Conservation (phyloP, 2,329 filamentous ascomycete genomes). For the Myriosclerotinia curreyana region DNA sequence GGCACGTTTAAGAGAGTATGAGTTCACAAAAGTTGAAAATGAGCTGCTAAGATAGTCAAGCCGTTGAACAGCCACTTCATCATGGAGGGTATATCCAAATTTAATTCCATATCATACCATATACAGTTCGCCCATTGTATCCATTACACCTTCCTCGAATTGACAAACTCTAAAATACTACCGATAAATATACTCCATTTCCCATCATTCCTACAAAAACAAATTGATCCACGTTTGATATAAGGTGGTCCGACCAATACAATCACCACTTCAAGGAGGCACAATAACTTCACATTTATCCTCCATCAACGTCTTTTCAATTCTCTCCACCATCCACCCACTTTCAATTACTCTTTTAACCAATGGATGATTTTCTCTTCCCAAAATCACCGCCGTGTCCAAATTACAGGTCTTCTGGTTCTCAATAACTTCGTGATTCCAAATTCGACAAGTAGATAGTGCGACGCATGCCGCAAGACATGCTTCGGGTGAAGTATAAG, state of each 20-base stretch:
- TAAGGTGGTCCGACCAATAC: no score
- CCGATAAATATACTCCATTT: no score
- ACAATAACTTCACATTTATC: slow-evolving; percentile 7
- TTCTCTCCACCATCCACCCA: slow-evolving; percentile 20
- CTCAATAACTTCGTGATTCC: slow-evolving; percentile 12
- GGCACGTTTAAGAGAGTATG: no score
- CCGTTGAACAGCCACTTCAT: no score
- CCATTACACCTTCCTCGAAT: no score
- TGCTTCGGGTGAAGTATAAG: slow-evolving; percentile 8
- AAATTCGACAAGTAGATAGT: slow-evolving; percentile 10
- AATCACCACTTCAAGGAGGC: neutral
- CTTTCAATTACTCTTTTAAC: neutral
- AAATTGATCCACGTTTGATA: no score
- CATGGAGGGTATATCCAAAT: no score
- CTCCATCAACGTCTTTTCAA: neutral
- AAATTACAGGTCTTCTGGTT: slow-evolving; percentile 2
- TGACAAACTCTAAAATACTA: neutral
- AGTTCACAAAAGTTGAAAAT: no score
- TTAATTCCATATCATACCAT: no score
- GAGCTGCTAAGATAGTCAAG: no score
- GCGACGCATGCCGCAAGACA: slow-evolving; percentile 13
- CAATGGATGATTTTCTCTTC: neutral
- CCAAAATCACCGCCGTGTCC: slow-evolving; percentile 9
- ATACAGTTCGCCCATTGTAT: neutral
- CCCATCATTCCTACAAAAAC: no score